Conservation (phyloP, 2,329 filamentous ascomycete genomes). For the Colletotrichum liriopes region DNA sequence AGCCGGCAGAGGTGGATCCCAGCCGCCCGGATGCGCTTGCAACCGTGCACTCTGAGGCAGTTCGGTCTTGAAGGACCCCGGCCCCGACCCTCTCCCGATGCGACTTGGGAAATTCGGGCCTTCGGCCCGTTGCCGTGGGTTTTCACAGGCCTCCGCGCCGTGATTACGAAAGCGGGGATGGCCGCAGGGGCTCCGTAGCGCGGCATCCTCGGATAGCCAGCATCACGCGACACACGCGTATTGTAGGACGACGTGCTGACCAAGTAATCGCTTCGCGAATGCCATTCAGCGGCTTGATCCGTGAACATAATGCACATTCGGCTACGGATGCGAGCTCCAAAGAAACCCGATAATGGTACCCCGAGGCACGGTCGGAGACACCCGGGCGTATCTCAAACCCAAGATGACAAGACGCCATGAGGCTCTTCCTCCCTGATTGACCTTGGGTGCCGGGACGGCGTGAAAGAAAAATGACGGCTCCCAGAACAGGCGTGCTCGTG, state of each 20-base stretch:
- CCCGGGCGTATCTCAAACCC: not conserved
- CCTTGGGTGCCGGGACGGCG: not conserved
- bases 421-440: not conserved
- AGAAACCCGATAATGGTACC: not conserved
- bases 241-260: not conserved
- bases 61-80: not conserved
- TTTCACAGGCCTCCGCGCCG: conserved; percentile 1
- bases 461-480: not conserved
- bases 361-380: not conserved
- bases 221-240: not conserved
- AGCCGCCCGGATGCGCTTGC: not conserved
- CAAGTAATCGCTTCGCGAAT: not conserved
- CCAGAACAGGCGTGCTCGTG: not conserved
- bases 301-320: not conserved
- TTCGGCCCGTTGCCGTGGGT: conserved; percentile 33
- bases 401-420: not conserved
- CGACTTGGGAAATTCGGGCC: conserved; percentile 24
- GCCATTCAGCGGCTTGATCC: not conserved
- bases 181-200: conserved; percentile 13
- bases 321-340: not conserved
- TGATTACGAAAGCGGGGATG: conserved; percentile 14
- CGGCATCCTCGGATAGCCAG: conserved; percentile 6
- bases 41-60: conserved; percentile 17
- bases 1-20: not conserved
- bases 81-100: conserved; percentile 16